Evolutionary conservation across 805 yeast genomes (phyloP).

Genomic region (Hanseniaspora osmophila): DNA sequence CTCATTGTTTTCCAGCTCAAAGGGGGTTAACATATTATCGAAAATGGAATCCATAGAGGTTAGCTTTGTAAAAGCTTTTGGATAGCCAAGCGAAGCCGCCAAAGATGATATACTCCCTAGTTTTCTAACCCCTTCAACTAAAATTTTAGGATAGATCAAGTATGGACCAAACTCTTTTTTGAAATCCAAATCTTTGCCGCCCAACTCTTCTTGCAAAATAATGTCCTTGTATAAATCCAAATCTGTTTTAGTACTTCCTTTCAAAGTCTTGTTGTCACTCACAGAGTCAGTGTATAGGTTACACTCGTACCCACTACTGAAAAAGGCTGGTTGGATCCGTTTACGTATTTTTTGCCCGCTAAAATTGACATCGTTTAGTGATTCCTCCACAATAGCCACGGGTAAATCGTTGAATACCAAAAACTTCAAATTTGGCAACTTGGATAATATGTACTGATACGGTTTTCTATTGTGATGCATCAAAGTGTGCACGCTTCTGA

Average conservation of each 20-base stretch:
- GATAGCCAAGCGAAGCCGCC: background rate
- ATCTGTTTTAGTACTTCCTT: background rate
- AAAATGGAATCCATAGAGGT: no score
- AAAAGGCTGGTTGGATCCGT: background rate
- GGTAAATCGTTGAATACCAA: slow-evolving; percentile 24
- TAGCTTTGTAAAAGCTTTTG: background rate
- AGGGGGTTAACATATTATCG: no score
- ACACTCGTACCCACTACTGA: background rate
- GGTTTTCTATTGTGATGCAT: slow-evolving; percentile 26
- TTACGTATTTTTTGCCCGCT: background rate
- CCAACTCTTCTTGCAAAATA: background rate
- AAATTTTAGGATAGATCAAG: background rate
- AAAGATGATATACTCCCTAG: background rate
- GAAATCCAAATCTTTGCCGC: background rate
- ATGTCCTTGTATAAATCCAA: background rate
- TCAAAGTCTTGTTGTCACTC: background rate
- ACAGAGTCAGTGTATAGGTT: background rate
- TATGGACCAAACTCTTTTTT: background rate
- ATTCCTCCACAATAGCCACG: background rate
- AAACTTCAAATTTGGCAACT: slow-evolving; percentile 23
- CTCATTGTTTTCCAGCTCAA: no score
- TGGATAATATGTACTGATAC: slow-evolving; percentile 21
- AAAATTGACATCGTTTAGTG: background rate
- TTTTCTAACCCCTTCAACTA: background rate
- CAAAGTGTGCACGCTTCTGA: slow-evolving; percentile 23